Percentiles rank a stretch among this genome's conserved stretches.
phyloP scores from a whole-genome alignment of 805 yeast species.

The Ogataea naganishii region DNA sequence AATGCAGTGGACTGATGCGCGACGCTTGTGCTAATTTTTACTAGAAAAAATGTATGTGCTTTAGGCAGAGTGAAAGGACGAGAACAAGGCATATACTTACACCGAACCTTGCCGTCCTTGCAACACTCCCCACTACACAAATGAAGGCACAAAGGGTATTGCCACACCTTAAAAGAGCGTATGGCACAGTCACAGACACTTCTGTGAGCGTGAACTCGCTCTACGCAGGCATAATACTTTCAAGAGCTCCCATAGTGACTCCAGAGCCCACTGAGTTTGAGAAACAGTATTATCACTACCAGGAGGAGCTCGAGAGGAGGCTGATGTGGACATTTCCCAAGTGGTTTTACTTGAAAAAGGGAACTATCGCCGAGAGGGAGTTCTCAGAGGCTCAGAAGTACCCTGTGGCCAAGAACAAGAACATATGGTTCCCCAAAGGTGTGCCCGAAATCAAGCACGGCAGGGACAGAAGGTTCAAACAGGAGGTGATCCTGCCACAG shows the following conservation, averaged over 20 bases:
- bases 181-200: too few relatives aligned
- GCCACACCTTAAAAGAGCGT: too few relatives aligned
- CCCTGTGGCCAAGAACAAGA: conserved; percentile 65
- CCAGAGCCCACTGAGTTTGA: conserved; percentile 70
- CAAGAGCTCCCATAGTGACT: conserved; percentile 80
- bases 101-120: too few relatives aligned
- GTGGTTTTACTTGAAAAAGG: conserved; percentile 83
- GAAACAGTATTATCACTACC: conserved; percentile 68
- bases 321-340: conserved; percentile 97
- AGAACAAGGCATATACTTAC: too few relatives aligned
- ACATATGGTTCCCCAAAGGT: conserved; percentile 75
- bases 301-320: conserved; percentile 77
- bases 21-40: too few relatives aligned
- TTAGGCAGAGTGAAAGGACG: too few relatives aligned
- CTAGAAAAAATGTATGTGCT: too few relatives aligned
- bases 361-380: conserved; percentile 80
- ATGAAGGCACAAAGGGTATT: too few relatives aligned
- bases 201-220: conserved; percentile 13
- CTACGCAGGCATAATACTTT: conserved; percentile 52
- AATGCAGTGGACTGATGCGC: too few relatives aligned
- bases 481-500: conserved; percentile 68
- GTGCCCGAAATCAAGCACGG: conserved; percentile 78
- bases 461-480: conserved; percentile 82
- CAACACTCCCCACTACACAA: too few relatives aligned
- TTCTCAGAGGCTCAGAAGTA: conserved; percentile 67